Evolutionary conservation across 2,329 filamentous ascomycete genomes (phyloP), one percentile per base, ranked within the genome.

Genomic region (Pseudocercospora pini-densiflorae): DNA sequence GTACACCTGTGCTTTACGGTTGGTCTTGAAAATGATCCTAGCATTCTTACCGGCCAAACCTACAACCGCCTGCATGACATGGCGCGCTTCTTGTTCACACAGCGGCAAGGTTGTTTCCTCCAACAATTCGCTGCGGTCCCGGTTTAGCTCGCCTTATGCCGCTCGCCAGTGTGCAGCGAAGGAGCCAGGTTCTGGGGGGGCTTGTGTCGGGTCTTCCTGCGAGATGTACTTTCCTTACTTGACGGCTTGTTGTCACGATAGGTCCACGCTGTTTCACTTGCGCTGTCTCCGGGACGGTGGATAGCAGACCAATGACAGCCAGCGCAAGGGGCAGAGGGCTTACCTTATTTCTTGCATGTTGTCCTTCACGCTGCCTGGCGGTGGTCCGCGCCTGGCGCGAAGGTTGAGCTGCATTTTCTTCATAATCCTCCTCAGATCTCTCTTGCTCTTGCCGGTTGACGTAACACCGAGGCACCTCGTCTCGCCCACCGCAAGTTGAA

Each of bases 241-340:
- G 68, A 70, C 69, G 67, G 61, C 58, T 59, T 66, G 63, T 62
- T 70, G 66, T 69, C 67, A 70, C 68, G 68, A 73, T 73, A 72
- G 70, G 68, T 71, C 68, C 65, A 71, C 71, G 69, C 63, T 66
- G 74, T 76, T 74, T 76, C 75, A 75, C 75, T 76, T 77, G 75
- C 76, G 69, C 69, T 62, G 61, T 40, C 70, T 73, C 55, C 55
- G 55, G 55, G n/a, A 58, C 55, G 16, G 16, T 58, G 55, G 55
- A 58, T 58, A 40, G 55, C 55, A 58, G 55, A 43, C 55, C 55
- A 58, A 58, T 58, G 55, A 58, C 55, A 58, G 55, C 8, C 55
- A 36, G 55, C 55, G 55, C 55, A 58, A 58, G 55, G 31, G 72
- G 68, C 64, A 70, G 58, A 66, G 61, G 53, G 62, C 66, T 66